These are phyloP conservation scores for Kandelia obovata DNA, from an alignment of 345 rosid species.

Conservation along the genomic window DNA sequence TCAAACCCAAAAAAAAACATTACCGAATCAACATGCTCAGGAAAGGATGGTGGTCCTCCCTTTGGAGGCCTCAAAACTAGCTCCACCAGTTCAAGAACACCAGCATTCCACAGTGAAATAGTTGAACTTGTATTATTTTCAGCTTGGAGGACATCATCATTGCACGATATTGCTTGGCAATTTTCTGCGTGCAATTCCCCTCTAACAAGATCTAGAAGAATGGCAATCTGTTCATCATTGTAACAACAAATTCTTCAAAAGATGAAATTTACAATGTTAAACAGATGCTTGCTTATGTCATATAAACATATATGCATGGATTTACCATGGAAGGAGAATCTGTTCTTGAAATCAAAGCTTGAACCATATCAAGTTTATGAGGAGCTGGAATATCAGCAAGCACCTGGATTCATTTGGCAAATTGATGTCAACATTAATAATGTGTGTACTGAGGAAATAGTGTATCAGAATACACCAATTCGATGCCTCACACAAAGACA, in stretches of 20 bases:
- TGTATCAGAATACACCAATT: background rate
- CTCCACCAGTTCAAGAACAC: constrained; percentile 67
- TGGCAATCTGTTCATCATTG: constrained; percentile 53
- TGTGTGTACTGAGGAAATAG: background rate
- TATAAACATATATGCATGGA: constrained; percentile 4
- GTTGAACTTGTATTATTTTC: constrained; percentile 23
- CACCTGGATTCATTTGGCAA: constrained; percentile 44
- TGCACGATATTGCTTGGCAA: constrained; percentile 18
- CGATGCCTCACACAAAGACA: too few relatives aligned
- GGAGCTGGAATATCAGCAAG: constrained; percentile 68
- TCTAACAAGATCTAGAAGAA: constrained; percentile 74
- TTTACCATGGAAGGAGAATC: constrained; percentile 85
- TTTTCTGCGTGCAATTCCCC: constrained; percentile 44
- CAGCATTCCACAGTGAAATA: constrained; percentile 37
- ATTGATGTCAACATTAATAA: background rate
- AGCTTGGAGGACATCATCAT: constrained; percentile 18
- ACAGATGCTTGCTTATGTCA: constrained; percentile 8
- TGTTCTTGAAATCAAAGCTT: constrained; percentile 52
- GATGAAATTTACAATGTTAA: constrained; percentile 6
- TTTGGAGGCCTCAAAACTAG: constrained; percentile 62
- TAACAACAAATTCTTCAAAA: constrained; percentile 9
- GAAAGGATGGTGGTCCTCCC: constrained; percentile 86
- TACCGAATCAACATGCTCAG: constrained; percentile 77
- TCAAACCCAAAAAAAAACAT: constrained; percentile 9
- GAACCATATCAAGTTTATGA: constrained; percentile 53